These are phyloP conservation scores for Botrytis pseudocinerea DNA, from an alignment of 2,329 filamentous ascomycete genomes.

Conservation along the genomic window DNA sequence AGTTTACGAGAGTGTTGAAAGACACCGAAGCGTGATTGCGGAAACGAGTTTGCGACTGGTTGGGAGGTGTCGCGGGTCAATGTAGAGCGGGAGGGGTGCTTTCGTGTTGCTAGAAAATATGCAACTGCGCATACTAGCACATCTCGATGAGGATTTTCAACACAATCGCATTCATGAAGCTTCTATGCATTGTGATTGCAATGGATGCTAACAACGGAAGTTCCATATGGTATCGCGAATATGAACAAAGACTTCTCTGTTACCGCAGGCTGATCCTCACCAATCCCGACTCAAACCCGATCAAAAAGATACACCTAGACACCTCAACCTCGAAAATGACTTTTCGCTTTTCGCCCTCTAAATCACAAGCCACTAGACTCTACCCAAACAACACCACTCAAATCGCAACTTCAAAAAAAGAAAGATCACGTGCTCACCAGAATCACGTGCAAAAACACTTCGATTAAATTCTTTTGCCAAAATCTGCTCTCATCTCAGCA, in stretches of 20 bases:
- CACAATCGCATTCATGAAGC: neutral
- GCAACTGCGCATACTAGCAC: neutral
- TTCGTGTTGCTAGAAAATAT: neutral
- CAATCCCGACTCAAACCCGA: neutral
- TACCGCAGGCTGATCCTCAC: neutral
- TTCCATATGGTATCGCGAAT: neutral
- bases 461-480: constrained; percentile 69
- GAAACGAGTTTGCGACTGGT: too few relatives aligned
- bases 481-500: constrained; percentile 43
- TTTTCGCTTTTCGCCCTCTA: too few relatives aligned
- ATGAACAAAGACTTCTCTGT: neutral
- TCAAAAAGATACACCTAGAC: neutral
- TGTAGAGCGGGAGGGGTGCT: neutral
- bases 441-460: constrained; percentile 58
- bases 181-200: neutral
- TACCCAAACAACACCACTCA: neutral
- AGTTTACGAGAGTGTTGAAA: neutral
- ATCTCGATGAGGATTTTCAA: neutral
- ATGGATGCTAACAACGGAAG: neutral
- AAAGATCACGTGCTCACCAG: constrained; percentile 45
- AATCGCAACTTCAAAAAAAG: neutral
- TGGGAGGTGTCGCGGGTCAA: neutral
- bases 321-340: neutral
- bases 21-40: neutral
- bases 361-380: neutral